phyloP scores from a whole-genome alignment of 306 rosid species.

The Psophocarpus tetragonolobus region DNA sequence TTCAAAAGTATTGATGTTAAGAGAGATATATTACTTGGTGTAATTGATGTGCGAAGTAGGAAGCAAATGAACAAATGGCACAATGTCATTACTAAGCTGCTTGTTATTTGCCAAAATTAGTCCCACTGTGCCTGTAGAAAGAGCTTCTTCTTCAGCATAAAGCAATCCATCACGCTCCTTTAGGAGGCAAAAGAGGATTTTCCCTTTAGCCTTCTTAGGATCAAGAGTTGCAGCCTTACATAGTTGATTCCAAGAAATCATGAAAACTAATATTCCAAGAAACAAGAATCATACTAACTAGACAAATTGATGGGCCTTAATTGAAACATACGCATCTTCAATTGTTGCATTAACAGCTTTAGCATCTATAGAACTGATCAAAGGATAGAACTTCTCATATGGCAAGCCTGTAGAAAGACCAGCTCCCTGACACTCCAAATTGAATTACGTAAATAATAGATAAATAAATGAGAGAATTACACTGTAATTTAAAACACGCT shows the following conservation, averaged over 20 bases:
- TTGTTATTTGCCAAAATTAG: slow-evolving; percentile 53
- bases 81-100: slow-evolving; percentile 37
- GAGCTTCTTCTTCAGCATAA: slow-evolving; percentile 41
- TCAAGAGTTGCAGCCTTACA: slow-evolving; percentile 55
- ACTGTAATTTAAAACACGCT: neutral
- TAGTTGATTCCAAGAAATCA: slow-evolving; percentile 35
- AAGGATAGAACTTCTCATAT: slow-evolving; percentile 45
- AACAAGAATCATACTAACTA: neutral
- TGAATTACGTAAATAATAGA: neutral
- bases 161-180: slow-evolving; percentile 38
- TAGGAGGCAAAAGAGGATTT: slow-evolving; percentile 52
- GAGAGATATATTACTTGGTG: slow-evolving; percentile 48
- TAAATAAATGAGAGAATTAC: neutral
- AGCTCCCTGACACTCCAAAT: slow-evolving; percentile 47
- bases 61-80: slow-evolving; percentile 48
- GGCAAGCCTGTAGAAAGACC: slow-evolving; percentile 59
- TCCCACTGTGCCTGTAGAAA: slow-evolving; percentile 55
- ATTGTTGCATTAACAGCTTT: slow-evolving; percentile 38
- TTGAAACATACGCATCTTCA: slow-evolving; percentile 47
- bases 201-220: slow-evolving; percentile 57
- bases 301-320: neutral
- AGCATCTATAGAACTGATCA: slow-evolving; percentile 53
- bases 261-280: neutral
- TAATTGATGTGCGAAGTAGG: slow-evolving; percentile 59
- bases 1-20: neutral